A percentile compares a stretch with the other conserved stretches of the same genome.
phyloP scores from a whole-genome alignment of 139 green algal species.

The Tetraselmis striata region DNA sequence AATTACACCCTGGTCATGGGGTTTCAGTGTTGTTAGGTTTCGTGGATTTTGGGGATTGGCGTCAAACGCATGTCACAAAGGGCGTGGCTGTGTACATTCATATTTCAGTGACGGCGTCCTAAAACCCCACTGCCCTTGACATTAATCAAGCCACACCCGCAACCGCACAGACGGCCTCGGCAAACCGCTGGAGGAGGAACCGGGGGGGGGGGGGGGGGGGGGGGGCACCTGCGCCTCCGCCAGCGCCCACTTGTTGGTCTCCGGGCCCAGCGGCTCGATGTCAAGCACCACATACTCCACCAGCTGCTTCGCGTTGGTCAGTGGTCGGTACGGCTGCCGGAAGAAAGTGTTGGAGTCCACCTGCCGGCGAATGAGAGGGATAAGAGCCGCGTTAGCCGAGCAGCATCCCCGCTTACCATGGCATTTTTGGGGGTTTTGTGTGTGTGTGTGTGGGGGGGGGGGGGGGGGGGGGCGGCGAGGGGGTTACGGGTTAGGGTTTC shows the following conservation, averaged over 20 bases:
- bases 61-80: too few species aligned
- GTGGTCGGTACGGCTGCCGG: conserved; percentile 51
- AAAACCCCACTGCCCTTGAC: not conserved
- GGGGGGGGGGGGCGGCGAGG: too few species aligned
- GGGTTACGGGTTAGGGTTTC: too few species aligned
- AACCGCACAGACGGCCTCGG: conserved; percentile 77
- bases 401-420: not conserved
- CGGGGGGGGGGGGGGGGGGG: conserved; percentile 60
- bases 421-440: not conserved
- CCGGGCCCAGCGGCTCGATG: conserved; percentile 50
- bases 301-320: conserved; percentile 62
- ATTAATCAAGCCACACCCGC: conserved; percentile 81
- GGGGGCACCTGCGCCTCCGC: conserved; percentile 51
- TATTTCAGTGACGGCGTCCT: conserved; percentile 40
- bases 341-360: conserved; percentile 53
- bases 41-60: too few species aligned
- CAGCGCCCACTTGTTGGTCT: conserved; percentile 18
- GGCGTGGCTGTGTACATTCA: too few species aligned
- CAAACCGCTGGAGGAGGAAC: too few species aligned
- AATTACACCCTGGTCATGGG: too few species aligned
- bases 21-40: too few species aligned
- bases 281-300: conserved; percentile 89
- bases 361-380: conserved; percentile 56
- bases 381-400: not conserved
- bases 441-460: not conserved